Percentiles rank a stretch among this genome's conserved stretches.
Evolutionary conservation across 208 protist species (phyloP).

Genomic region (Novymonas esmeraldas): DNA sequence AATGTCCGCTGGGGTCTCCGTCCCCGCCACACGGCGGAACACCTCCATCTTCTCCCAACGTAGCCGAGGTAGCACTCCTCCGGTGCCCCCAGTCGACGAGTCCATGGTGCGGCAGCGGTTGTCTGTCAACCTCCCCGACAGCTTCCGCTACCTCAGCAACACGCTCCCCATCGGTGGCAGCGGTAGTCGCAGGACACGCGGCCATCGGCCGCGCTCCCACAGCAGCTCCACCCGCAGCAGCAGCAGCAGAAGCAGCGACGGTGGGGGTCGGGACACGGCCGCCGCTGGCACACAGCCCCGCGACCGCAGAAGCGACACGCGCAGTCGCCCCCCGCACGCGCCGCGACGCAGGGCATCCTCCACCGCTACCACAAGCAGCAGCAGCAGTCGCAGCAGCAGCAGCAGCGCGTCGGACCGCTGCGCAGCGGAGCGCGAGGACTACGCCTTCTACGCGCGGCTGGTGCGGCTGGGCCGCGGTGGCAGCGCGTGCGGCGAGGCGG

Average conservation of each 20-base stretch:
- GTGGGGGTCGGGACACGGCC: no score
- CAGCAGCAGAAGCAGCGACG: no score
- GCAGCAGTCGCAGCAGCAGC: constrained; percentile 3
- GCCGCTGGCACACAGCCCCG: no score
- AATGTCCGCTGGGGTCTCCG: constrained; percentile 12
- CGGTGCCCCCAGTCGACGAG: constrained; percentile 17
- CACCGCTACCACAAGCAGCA: neutral
- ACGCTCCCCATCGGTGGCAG: constrained; percentile 11
- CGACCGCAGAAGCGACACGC: no score
- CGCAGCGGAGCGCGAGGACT: no score
- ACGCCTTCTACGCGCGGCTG: constrained; percentile 18
- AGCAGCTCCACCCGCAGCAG: no score
- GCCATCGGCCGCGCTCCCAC: neutral
- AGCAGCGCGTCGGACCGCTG: neutral
- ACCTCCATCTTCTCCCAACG: constrained; percentile 4
- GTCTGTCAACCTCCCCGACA: constrained; percentile 25
- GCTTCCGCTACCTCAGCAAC: constrained; percentile 25
- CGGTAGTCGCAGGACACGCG: neutral
- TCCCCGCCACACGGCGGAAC: constrained; percentile 11
- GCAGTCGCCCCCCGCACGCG: constrained; percentile 6
- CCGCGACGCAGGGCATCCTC: no score
- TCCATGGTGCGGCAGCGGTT: constrained; percentile 28
- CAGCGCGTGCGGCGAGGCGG: neutral
- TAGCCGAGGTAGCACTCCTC: neutral
- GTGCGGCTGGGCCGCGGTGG: constrained; percentile 10